Evolutionary conservation across 208 protist genomes (phyloP), one percentile per base, ranked within the genome.

Genomic region (Trypanosomatidae sp.): DNA sequence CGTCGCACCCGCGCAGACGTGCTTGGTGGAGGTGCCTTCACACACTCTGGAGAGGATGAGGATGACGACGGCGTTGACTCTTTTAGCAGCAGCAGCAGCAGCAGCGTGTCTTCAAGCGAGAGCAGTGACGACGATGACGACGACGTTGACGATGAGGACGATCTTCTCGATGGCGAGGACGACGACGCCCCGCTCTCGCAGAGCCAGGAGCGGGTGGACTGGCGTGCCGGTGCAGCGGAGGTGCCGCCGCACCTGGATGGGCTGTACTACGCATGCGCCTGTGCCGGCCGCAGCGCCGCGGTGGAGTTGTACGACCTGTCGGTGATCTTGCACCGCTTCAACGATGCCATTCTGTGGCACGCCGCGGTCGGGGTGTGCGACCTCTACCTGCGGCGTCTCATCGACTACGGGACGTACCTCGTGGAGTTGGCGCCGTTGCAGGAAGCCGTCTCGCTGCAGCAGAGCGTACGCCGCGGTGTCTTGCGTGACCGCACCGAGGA

Each of bases 361-460:
- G 90, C 92, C 10, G 90, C 90, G 4, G 76, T 97, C 0, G 92
- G 92, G 1, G 85, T 95, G 41, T 91, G 88, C 53, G 92, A 97
- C 73, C 65, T 97, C 8, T 92, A 93, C 52, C 68, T 67, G 17
- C 87, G 92, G 0, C 84, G 90, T 1, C 81, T 90, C 15, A 88
- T 97, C 58, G 90, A 95, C 75, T 97, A 95, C 79, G 82, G 80
- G 33, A 88, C 81, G 13, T 97, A 97, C 74, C 62, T 95, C 7
- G 78, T 93, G 6, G 89, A 91, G 59, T 91, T 95, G 89, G 84
- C 83, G 10, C 92, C 84, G 12, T 67, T 97, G 17, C 89, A 93
- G 55, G 91, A 93, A 68, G 89, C 90, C 50, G 92, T 97, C 30
- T 83, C 89, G 13, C 74, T 94, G 28, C 84, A 88, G 52, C 80